Conservation (phyloP, 2,329 filamentous ascomycete genomes). For the Scopulariopsis brevicaulis region DNA sequence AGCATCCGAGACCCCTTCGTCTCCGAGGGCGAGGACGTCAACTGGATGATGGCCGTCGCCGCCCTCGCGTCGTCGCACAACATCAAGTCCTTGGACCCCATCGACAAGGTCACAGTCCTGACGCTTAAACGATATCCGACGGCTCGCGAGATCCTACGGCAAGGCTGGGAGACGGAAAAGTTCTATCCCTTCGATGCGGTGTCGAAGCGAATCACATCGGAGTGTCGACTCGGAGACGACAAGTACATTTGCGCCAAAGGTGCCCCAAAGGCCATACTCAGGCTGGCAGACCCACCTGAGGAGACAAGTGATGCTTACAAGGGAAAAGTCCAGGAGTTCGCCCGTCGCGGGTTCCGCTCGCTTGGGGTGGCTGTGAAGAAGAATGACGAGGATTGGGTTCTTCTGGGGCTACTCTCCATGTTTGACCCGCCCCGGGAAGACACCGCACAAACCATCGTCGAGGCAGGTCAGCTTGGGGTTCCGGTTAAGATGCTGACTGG, state of each 20-base stretch:
- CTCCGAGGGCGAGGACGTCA: conserved; percentile 64
- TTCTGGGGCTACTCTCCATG: conserved; percentile 69
- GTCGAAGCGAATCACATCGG: conserved; percentile 66
- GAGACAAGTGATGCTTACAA: conserved; percentile 57
- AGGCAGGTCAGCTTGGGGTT: conserved; percentile 65
- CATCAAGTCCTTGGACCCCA: conserved; percentile 66
- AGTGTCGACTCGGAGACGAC: conserved; percentile 58
- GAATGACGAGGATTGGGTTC: conserved; percentile 61
- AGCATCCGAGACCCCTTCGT: conserved; percentile 69
- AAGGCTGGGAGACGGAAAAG: conserved; percentile 67
- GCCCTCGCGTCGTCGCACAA: conserved; percentile 70
- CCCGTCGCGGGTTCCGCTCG: conserved; percentile 69
- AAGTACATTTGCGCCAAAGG: conserved; percentile 66
- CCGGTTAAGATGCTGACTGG: conserved; percentile 75
- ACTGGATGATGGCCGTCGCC: conserved; percentile 78
- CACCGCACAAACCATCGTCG: conserved; percentile 66
- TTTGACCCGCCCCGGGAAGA: conserved; percentile 72
- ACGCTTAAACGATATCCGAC: conserved; percentile 68
- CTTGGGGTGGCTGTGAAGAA: conserved; percentile 71
- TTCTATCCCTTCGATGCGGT: conserved; percentile 71
- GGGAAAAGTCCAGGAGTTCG: conserved; percentile 64
- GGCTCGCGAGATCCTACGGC: conserved; percentile 62
- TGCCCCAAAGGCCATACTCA: conserved; percentile 64
- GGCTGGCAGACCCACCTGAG: conserved; percentile 55
- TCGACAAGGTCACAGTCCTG: conserved; percentile 69